Evolutionary conservation across 2,329 filamentous ascomycete species (phyloP).

Genomic region (Curvularia eragrostidis): DNA sequence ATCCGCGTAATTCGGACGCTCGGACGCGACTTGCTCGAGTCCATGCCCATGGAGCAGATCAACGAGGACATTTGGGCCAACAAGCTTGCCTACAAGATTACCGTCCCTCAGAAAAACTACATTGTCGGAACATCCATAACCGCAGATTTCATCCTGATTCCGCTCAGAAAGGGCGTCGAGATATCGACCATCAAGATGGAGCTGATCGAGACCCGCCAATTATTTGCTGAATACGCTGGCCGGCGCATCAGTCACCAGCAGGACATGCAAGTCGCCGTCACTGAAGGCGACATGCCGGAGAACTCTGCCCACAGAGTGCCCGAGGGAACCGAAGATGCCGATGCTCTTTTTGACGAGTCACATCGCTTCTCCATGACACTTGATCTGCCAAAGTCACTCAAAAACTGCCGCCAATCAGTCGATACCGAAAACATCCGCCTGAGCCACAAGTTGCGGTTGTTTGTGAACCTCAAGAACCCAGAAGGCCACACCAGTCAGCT

Average conservation of each 20-base stretch:
- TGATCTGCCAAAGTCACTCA: slow-evolving; percentile 80
- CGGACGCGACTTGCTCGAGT: slow-evolving; percentile 73
- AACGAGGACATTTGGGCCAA: slow-evolving; percentile 98
- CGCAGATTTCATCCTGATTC: slow-evolving; percentile 85
- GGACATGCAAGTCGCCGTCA: slow-evolving; percentile 43
- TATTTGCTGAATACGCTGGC: slow-evolving; percentile 54
- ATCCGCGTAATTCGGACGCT: slow-evolving; percentile 58
- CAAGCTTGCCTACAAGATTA: slow-evolving; percentile 95
- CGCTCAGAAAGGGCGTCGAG: slow-evolving; percentile 84
- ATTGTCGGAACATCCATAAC: slow-evolving; percentile 89
- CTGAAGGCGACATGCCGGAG: slow-evolving; percentile 46
- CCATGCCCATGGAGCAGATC: slow-evolving; percentile 60
- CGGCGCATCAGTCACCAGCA: slow-evolving; percentile 41
- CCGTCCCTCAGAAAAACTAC: slow-evolving; percentile 91
- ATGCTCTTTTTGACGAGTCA: slow-evolving; percentile 60
- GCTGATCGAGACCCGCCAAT: slow-evolving; percentile 68
- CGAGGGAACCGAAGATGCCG: slow-evolving; percentile 37
- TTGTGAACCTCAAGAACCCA: slow-evolving; percentile 89
- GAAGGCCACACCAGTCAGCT: slow-evolving; percentile 95
- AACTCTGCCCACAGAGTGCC: slow-evolving; percentile 42
- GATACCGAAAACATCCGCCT: slow-evolving; percentile 90
- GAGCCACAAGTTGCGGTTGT: slow-evolving; percentile 89
- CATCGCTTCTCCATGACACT: slow-evolving; percentile 65
- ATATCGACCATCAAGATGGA: slow-evolving; percentile 83
- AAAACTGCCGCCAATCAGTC: slow-evolving; percentile 86